Evolutionary conservation across 1,139 yeast species (phyloP).

Genomic region (Debaryomycetaceae sp.): DNA sequence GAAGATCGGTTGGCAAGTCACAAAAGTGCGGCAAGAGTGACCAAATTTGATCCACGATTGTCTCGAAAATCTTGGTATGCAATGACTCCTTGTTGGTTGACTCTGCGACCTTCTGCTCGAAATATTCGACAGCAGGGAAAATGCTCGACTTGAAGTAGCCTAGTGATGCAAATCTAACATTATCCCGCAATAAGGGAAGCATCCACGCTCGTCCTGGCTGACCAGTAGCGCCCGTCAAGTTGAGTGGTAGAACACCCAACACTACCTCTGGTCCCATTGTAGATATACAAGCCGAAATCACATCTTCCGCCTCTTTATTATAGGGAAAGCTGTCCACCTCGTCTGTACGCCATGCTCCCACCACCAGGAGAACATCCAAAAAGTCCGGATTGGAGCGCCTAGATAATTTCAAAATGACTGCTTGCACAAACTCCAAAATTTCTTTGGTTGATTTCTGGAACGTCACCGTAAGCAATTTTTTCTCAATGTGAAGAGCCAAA

Average conservation of each 20-base stretch:
- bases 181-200: conserved; percentile 84
- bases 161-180: conserved; percentile 62
- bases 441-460: conserved; percentile 72
- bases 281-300: conserved; percentile 67
- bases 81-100: conserved; percentile 42
- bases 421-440: conserved; percentile 58
- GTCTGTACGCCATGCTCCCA: conserved; percentile 80
- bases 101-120: conserved; percentile 36
- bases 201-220: conserved; percentile 88
- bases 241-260: conserved; percentile 64
- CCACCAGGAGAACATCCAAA: conserved; percentile 51
- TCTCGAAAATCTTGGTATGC: conserved; percentile 65
- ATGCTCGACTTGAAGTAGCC: conserved; percentile 52
- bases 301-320: conserved; percentile 69
- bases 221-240: conserved; percentile 36
- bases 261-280: conserved; percentile 83
- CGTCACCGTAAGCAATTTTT: conserved; percentile 58
- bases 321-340: conserved; percentile 63
- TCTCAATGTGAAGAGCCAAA: conserved; percentile 40
- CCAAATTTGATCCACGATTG: conserved; percentile 88
- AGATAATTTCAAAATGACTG: conserved; percentile 54
- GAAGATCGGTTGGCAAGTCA: conserved; percentile 72
- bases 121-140: conserved; percentile 56
- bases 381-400: conserved; percentile 65
- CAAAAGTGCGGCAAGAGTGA: conserved; percentile 82